These are phyloP conservation scores for Aspergillus ruber DNA, from an alignment of 2,329 filamentous ascomycete genomes.

Conservation along the genomic window DNA sequence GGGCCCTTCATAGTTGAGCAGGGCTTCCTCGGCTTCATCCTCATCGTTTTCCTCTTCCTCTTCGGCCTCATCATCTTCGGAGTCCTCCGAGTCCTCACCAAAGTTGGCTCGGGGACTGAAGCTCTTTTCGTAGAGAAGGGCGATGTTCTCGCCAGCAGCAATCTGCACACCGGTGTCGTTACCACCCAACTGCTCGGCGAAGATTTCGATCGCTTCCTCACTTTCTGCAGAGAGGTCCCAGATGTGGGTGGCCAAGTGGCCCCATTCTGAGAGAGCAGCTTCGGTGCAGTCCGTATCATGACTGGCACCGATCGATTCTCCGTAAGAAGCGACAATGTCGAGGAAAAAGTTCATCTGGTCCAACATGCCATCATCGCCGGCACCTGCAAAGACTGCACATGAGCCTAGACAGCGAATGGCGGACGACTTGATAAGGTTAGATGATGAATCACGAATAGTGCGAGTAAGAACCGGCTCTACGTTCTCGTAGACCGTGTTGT, in stretches of 20 bases:
- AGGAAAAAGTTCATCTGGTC: slow-evolving; percentile 69
- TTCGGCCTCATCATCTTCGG: slow-evolving; percentile 31
- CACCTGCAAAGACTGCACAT: slow-evolving; percentile 70
- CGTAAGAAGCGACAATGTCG: slow-evolving; percentile 74
- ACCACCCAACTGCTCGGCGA: slow-evolving; percentile 79
- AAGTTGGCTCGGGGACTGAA: slow-evolving; percentile 54
- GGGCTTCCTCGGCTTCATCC: slow-evolving; percentile 23
- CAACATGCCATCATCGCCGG: slow-evolving; percentile 59
- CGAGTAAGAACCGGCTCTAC: slow-evolving; percentile 54
- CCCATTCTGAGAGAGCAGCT: slow-evolving; percentile 72
- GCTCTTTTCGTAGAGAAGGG: slow-evolving; percentile 71
- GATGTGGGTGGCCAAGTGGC: slow-evolving; percentile 69
- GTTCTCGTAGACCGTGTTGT: slow-evolving; percentile 60
- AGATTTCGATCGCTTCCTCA: slow-evolving; percentile 67
- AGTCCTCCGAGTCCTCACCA: slow-evolving; percentile 47
- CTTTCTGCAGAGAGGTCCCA: slow-evolving; percentile 68
- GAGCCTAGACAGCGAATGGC: slow-evolving; percentile 69
- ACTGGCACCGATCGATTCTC: slow-evolving; percentile 61
- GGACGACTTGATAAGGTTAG: slow-evolving; percentile 57
- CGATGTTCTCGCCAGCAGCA: slow-evolving; percentile 72
- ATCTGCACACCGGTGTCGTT: slow-evolving; percentile 66
- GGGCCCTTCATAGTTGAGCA: slow-evolving; percentile 33
- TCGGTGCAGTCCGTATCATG: slow-evolving; percentile 66
- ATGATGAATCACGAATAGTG: slow-evolving; percentile 61
- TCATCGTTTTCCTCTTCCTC: slow-evolving; percentile 34